A percentile compares a stretch with the other conserved stretches of the same genome.
Conservation (phyloP, 2,329 filamentous ascomycete genomes). For the Fusarium agapanthi region DNA sequence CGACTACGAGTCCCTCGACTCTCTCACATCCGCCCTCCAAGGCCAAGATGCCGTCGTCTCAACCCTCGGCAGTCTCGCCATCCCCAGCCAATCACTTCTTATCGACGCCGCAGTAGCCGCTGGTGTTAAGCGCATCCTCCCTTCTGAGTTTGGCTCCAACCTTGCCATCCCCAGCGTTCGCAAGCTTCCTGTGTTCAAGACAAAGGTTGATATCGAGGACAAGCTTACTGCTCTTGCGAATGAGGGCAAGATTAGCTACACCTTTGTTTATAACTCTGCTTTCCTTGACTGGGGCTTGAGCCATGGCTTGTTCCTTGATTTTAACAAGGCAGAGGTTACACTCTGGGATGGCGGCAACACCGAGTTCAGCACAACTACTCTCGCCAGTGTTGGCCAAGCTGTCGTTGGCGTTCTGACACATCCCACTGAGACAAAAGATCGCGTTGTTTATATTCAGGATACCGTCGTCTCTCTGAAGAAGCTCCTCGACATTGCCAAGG, state of each 20-base stretch:
- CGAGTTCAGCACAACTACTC: conserved; percentile 57
- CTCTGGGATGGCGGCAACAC: conserved; percentile 61
- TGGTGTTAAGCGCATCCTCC: conserved; percentile 69
- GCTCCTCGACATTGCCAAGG: conserved; percentile 57
- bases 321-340: conserved; percentile 47
- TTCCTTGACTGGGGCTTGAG: conserved; percentile 68
- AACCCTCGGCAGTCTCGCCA: conserved; percentile 46
- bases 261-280: conserved; percentile 58
- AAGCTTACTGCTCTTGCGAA: conserved; percentile 52
- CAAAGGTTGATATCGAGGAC: conserved; percentile 57
- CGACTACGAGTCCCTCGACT: conserved; percentile 54
- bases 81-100: conserved; percentile 53
- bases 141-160: conserved; percentile 63
- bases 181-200: conserved; percentile 59
- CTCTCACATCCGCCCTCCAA: conserved; percentile 60
- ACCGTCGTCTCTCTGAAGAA: conserved; percentile 56
- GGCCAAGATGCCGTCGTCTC: conserved; percentile 66
- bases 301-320: conserved; percentile 55
- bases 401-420: conserved; percentile 59
- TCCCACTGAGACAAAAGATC: conserved; percentile 63
- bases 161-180: conserved; percentile 44
- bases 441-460: conserved; percentile 56
- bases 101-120: conserved; percentile 67
- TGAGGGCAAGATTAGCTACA: conserved; percentile 61
- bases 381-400: conserved; percentile 56